A percentile compares a stretch with the other conserved stretches of the same genome.
These are phyloP conservation scores for Fusarium vanettenii DNA, from an alignment of 2,329 filamentous ascomycete species.

Conservation along the genomic window DNA sequence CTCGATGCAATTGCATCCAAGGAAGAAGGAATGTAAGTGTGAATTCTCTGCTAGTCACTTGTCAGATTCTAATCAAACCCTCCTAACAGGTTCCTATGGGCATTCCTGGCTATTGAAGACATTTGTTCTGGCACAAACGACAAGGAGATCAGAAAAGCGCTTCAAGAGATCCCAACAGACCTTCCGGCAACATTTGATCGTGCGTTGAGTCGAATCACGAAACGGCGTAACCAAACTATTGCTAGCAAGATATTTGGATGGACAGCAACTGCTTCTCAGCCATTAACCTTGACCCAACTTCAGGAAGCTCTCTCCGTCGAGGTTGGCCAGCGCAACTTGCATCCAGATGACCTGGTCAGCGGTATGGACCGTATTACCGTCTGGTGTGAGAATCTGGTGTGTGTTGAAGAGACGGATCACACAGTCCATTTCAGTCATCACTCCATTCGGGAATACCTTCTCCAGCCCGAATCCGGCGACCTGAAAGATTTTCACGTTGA, in stretches of 20 bases:
- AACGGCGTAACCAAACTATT: background rate
- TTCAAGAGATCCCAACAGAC: conserved; percentile 6
- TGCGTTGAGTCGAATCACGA: background rate
- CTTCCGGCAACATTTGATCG: conserved; percentile 21
- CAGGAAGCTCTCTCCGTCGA: conserved; percentile 21
- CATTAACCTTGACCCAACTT: conserved; percentile 10
- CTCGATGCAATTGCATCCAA: background rate
- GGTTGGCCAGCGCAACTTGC: background rate
- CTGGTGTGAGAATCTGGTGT: conserved; percentile 27
- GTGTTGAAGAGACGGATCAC: conserved; percentile 12
- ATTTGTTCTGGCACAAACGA: conserved; percentile 21
- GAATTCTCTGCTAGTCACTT: background rate
- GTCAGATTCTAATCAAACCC: background rate
- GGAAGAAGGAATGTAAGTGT: conserved; percentile 25
- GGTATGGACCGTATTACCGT: background rate
- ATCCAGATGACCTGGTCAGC: background rate
- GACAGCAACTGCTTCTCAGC: background rate
- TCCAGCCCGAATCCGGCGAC: accelerated
- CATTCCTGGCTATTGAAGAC: conserved; percentile 17
- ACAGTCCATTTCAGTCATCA: conserved; percentile 31
- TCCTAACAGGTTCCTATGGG: conserved; percentile 28
- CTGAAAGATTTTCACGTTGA: background rate
- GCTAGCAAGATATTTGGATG: conserved; percentile 12
- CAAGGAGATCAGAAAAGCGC: conserved; percentile 1
- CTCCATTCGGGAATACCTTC: conserved; percentile 22